phyloP scores from a whole-genome alignment of 2,329 filamentous ascomycete species.

The Massarina eburnea region DNA sequence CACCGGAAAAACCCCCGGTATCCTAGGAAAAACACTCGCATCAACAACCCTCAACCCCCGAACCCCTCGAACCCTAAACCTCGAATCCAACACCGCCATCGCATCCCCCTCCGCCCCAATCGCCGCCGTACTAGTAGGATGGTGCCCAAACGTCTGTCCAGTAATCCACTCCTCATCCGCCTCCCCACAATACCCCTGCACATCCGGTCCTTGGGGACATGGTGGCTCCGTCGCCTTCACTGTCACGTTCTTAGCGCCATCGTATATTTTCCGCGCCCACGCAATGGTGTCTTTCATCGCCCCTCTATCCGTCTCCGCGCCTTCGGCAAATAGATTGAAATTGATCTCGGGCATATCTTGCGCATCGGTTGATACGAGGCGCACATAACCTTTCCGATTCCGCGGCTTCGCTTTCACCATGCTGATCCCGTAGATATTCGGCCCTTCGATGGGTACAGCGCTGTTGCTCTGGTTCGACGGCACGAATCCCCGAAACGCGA shows the following conservation, averaged over 20 bases:
- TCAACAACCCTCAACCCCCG: slow-evolving; percentile 62
- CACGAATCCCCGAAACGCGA: slow-evolving; percentile 29
- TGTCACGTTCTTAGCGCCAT: slow-evolving; percentile 21
- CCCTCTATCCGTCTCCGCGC: slow-evolving; percentile 43
- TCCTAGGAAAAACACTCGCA: slow-evolving; percentile 58
- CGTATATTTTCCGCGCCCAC: slow-evolving; percentile 56
- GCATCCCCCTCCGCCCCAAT: slow-evolving; percentile 59
- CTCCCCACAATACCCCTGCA: slow-evolving; percentile 29
- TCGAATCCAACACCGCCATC: slow-evolving; percentile 58
- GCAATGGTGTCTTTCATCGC: slow-evolving; percentile 56
- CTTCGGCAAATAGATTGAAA: slow-evolving; percentile 37
- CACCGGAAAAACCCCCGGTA: slow-evolving; percentile 55
- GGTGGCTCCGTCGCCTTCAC: slow-evolving; percentile 50
- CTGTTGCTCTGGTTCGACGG: slow-evolving; percentile 21
- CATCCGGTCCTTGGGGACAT: slow-evolving; percentile 40
- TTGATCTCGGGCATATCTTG: slow-evolving; percentile 62
- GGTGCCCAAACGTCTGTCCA: slow-evolving; percentile 52
- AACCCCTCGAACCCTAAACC: slow-evolving; percentile 61
- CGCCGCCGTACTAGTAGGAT: slow-evolving; percentile 57
- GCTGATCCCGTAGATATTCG: slow-evolving; percentile 22
- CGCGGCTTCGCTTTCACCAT: slow-evolving; percentile 63
- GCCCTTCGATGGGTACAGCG: slow-evolving; percentile 13
- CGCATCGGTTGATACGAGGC: slow-evolving; percentile 60
- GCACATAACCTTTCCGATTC: slow-evolving; percentile 62
- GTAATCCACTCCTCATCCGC: slow-evolving; percentile 37